Evolutionary conservation across 768 basidiomycete species (phyloP), one percentile per base, ranked within the genome.

Genomic region (Lepiota brunneoincarnata): DNA sequence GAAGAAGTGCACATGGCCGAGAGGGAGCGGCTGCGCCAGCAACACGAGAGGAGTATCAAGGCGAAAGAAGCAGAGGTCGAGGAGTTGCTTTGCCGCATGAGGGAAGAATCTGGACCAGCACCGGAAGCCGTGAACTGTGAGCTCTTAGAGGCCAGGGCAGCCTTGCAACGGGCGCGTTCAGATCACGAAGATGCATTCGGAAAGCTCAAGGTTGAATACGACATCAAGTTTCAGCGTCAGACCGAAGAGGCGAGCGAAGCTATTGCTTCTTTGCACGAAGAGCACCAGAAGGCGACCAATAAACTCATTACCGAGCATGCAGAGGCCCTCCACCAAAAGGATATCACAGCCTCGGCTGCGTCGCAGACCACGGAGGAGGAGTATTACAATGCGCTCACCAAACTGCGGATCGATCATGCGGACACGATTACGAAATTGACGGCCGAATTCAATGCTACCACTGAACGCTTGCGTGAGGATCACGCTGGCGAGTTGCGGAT

Each of bases 311-410:
- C 73, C 1, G 85, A 83, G 48, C 85, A 90, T 60, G 72, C 76
- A 12, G 80, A 80, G 48, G 60, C 66, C 9, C 65, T 84, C 55
- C 86, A 84, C 67, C 74, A 77, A 65, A 83, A 82, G 65, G 84
- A 86, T 39, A 83, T 82, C 10, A 76, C 81, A 56, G 69, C 80
- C 23, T 75, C 82, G 5, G 72, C 77, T 11, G 71, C 75, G 37
- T 76, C 90, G 12, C 82, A 83, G 56, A 79, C 76, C 48, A 90
- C 87, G 5, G 87, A 89, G 62, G 89, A 87, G 61, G 86, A 91
- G 64, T 91, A 91, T 62, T 90, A 91, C 65, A 84, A 91, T 54
- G 84, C 83, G 18, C 72, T 93, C 38, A 88, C 84, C 12, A 89
- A 88, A 60, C 79, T 93, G 44, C 87, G 90, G 39, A 73, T 66